phyloP scores from a whole-genome alignment of 192 early-diverging fungal genomes.

The Podila verticillata region DNA sequence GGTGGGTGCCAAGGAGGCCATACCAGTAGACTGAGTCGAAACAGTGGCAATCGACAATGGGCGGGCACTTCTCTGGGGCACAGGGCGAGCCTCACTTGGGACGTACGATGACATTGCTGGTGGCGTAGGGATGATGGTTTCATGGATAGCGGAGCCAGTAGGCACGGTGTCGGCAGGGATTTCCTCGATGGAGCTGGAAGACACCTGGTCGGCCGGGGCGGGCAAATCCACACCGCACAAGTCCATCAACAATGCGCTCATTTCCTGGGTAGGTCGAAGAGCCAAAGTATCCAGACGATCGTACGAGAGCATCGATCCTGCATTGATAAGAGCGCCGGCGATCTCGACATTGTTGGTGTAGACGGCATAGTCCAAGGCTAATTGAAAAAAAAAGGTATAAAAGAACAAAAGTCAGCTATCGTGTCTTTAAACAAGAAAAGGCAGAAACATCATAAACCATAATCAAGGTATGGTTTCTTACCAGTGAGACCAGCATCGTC shows the following conservation, averaged over 20 bases:
- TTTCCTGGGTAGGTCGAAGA: conserved; percentile 18
- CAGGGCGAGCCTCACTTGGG: not conserved
- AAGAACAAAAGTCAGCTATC: not conserved
- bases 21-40: conserved; percentile 41
- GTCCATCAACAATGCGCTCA: conserved; percentile 18
- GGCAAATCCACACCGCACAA: conserved; percentile 30
- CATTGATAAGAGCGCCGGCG: conserved; percentile 20
- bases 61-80: conserved; percentile 12
- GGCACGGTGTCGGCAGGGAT: not conserved
- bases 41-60: conserved; percentile 31
- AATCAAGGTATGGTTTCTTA: not conserved
- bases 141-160: conserved; percentile 7
- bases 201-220: not conserved
- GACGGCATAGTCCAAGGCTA: conserved; percentile 49
- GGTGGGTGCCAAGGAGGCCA: conserved; percentile 33
- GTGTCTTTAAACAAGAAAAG: too few species aligned
- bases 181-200: not conserved
- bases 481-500: conserved; percentile 47
- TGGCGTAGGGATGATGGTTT: not conserved
- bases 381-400: not conserved
- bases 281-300: conserved; percentile 22
- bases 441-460: too few species aligned
- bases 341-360: conserved; percentile 45
- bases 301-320: conserved; percentile 39
- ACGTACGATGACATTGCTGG: not conserved